Percentiles rank a stretch among this genome's conserved stretches.
phyloP scores from a whole-genome alignment of 1,139 yeast species.

The Hansenula lynferdii region DNA sequence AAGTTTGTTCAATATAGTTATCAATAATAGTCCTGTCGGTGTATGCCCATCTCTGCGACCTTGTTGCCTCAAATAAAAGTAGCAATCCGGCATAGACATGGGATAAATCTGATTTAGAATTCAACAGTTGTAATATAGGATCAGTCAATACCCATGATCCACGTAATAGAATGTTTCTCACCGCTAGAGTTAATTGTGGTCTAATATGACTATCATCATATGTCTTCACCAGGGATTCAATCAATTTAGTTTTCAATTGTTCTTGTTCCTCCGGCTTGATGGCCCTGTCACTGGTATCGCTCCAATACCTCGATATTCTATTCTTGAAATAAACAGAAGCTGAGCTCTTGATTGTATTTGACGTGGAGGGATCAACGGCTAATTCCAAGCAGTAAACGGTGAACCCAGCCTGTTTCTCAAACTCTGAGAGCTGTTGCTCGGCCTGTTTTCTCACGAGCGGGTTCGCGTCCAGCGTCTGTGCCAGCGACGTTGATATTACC shows the following conservation, averaged over 20 bases:
- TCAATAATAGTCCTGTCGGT: conserved; percentile 42
- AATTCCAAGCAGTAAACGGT: conserved; percentile 52
- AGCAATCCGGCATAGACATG: conserved; percentile 56
- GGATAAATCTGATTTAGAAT: conserved; percentile 40
- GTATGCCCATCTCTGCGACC: conserved; percentile 54
- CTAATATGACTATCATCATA: conserved; percentile 36
- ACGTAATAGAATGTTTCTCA: conserved; percentile 55
- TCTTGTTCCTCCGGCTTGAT: conserved; percentile 47
- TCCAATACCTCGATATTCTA: conserved; percentile 56
- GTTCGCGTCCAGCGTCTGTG: conserved; percentile 75
- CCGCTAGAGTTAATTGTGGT: conserved; percentile 64
- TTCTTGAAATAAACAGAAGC: conserved; percentile 69
- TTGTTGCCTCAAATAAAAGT: conserved; percentile 50
- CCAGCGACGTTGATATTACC: conserved; percentile 65
- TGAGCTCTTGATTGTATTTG: conserved; percentile 48
- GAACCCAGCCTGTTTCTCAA: conserved; percentile 53
- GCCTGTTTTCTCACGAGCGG: conserved; percentile 61
- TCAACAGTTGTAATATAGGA: conserved; percentile 34
- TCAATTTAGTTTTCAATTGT: conserved; percentile 45
- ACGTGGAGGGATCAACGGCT: conserved; percentile 41
- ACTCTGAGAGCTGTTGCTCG: conserved; percentile 56
- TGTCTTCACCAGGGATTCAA: conserved; percentile 40
- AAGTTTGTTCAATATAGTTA: conserved; percentile 40
- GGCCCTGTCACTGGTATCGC: conserved; percentile 33
- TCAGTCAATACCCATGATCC: conserved; percentile 38